Percentiles rank a stretch among this genome's conserved stretches.
Evolutionary conservation across 495 filamentous ascomycete genomes (phyloP).

Genomic region (Penicillium cataractarum): DNA sequence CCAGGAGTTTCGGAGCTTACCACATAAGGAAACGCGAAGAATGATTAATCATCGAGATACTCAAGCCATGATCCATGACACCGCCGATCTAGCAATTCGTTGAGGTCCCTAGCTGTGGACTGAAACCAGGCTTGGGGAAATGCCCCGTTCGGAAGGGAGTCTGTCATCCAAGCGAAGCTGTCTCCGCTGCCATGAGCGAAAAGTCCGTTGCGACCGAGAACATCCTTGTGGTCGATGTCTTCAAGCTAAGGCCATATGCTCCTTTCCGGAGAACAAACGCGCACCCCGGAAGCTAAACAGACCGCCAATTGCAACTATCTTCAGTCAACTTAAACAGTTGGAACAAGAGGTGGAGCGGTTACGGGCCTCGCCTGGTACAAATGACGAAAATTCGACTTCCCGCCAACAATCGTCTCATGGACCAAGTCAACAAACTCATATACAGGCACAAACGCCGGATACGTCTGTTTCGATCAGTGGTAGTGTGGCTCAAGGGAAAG

Average conservation of each 20-base stretch:
- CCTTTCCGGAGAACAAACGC: slow-evolving; percentile 70
- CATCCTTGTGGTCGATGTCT: slow-evolving; percentile 73
- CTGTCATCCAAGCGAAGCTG: slow-evolving; percentile 17
- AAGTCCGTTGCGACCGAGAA: slow-evolving; percentile 38
- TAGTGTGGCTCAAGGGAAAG: neutral
- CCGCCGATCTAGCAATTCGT: neutral
- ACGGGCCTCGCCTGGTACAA: slow-evolving; percentile 20
- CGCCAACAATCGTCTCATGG: neutral
- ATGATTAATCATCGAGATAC: neutral
- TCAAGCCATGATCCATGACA: neutral
- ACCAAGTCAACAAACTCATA: neutral
- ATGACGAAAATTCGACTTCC: neutral
- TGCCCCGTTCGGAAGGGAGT: neutral
- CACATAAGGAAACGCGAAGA: too few relatives aligned
- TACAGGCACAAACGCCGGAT: neutral
- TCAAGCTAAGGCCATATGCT: slow-evolving; percentile 67
- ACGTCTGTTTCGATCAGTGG: neutral
- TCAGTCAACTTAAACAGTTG: slow-evolving; percentile 67
- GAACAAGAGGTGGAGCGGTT: slow-evolving; percentile 70
- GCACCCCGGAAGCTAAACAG: slow-evolving; percentile 63
- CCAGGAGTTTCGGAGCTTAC: too few relatives aligned
- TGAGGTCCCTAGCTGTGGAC: neutral
- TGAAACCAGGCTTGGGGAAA: neutral
- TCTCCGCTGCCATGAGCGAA: slow-evolving; percentile 26
- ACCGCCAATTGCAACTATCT: slow-evolving; percentile 58